Evolutionary conservation across 768 basidiomycete genomes (phyloP).

Genomic region (Mrakia blollopis): DNA sequence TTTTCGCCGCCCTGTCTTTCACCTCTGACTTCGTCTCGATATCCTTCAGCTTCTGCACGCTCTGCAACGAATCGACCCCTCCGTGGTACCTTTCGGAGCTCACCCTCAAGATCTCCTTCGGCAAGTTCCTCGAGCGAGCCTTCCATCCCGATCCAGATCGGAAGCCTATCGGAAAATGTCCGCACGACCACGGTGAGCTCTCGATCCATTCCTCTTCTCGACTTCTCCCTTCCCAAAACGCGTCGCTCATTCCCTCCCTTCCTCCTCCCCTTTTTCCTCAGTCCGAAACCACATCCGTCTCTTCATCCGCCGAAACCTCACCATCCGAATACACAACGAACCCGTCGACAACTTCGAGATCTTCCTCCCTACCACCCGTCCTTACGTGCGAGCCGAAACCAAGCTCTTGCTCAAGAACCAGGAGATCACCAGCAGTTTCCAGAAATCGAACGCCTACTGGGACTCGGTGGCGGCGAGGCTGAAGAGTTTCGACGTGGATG

Average conservation of each 20-base stretch:
- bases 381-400: constrained; percentile 78
- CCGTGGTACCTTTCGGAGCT: constrained; percentile 25
- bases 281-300: constrained; percentile 89
- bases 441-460: constrained; percentile 57
- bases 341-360: constrained; percentile 76
- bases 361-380: constrained; percentile 78
- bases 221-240: no score
- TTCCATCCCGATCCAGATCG: constrained; percentile 88
- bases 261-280: not conserved
- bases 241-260: not conserved
- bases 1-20: no score
- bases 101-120: constrained; percentile 67
- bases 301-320: constrained; percentile 60
- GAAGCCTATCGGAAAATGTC: constrained; percentile 78
- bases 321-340: constrained; percentile 73
- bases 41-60: constrained; percentile 47
- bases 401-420: constrained; percentile 84
- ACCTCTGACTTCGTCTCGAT: not conserved
- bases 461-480: constrained; percentile 47
- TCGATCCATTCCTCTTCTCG: not conserved
- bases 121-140: constrained; percentile 90
- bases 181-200: constrained; percentile 65
- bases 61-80: constrained; percentile 55
- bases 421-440: constrained; percentile 75
- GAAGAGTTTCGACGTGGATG: constrained; percentile 40